Evolutionary conservation across 139 green algal species (phyloP).

Genomic region (Chlorella sp.): DNA sequence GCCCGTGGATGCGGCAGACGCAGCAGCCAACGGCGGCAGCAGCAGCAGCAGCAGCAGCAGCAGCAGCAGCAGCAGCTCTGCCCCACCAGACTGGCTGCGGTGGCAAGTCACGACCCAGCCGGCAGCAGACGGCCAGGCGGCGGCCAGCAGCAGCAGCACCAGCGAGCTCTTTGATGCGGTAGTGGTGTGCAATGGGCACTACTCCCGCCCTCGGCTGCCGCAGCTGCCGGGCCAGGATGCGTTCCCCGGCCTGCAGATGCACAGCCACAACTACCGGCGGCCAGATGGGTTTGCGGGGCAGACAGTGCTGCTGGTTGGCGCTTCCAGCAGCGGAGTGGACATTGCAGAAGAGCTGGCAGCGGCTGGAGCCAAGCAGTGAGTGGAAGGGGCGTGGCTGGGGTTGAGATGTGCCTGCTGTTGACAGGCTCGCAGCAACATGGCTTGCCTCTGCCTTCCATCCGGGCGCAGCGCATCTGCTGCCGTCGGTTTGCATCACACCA

Average conservation of each 20-base stretch:
- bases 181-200: conserved; percentile 70
- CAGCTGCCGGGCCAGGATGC: conserved; percentile 4
- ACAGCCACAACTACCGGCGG: conserved; percentile 61
- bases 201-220: conserved; percentile 30
- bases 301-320: conserved; percentile 76
- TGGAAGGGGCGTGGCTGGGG: too few species aligned
- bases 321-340: conserved; percentile 62
- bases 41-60: not conserved
- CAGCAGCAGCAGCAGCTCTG: not conserved
- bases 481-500: too few species aligned
- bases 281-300: conserved; percentile 21
- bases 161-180: conserved; percentile 72
- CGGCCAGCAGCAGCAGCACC: not conserved
- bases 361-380: conserved; percentile 10
- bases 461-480: too few species aligned
- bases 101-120: conserved; percentile 10
- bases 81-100: not conserved
- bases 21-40: not conserved
- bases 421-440: too few species aligned
- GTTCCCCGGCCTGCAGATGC: conserved; percentile 26
- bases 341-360: conserved; percentile 59
- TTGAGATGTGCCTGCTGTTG: too few species aligned
- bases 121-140: not conserved
- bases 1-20: not conserved
- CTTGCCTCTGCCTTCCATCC: too few species aligned